A percentile compares a stretch with the other conserved stretches of the same genome.
phyloP scores from a whole-genome alignment of 2,329 filamentous ascomycete genomes.

The Calonectria pseudoturangicola region DNA sequence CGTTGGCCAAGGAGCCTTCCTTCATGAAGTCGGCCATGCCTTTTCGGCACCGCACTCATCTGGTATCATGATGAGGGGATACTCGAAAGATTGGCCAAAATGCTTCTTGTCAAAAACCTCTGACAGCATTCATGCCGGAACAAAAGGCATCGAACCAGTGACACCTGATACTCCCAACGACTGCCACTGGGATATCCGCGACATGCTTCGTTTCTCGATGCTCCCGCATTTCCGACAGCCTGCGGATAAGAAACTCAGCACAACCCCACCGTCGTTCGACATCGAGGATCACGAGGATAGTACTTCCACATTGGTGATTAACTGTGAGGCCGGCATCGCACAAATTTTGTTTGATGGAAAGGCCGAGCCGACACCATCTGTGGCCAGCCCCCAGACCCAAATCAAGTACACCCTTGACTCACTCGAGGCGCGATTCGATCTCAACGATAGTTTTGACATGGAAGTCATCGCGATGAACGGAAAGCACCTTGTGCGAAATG shows the following conservation, averaged over 20 bases:
- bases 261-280: constrained; percentile 37
- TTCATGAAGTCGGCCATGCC: constrained; percentile 82
- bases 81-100: constrained; percentile 64
- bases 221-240: constrained; percentile 82
- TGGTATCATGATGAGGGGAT: constrained; percentile 76
- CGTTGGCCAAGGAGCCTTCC: constrained; percentile 79
- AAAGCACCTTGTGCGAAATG: constrained; percentile 57
- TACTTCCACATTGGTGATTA: not conserved
- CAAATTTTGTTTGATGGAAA: constrained; percentile 21
- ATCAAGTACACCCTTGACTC: constrained; percentile 7
- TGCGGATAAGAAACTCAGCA: constrained; percentile 67
- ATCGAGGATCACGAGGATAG: constrained; percentile 7
- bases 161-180: constrained; percentile 68
- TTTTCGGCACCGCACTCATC: constrained; percentile 82
- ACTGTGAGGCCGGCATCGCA: constrained; percentile 29
- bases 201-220: constrained; percentile 79
- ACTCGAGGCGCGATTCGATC: constrained; percentile 8
- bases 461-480: constrained; percentile 64
- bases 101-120: constrained; percentile 62
- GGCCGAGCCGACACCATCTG: not conserved
- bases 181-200: constrained; percentile 81
- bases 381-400: not conserved
- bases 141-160: constrained; percentile 44
- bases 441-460: constrained; percentile 55
- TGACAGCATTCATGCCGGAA: constrained; percentile 54